Conservation (phyloP, 78 protist genomes). For the Isochrysis galbana region DNA sequence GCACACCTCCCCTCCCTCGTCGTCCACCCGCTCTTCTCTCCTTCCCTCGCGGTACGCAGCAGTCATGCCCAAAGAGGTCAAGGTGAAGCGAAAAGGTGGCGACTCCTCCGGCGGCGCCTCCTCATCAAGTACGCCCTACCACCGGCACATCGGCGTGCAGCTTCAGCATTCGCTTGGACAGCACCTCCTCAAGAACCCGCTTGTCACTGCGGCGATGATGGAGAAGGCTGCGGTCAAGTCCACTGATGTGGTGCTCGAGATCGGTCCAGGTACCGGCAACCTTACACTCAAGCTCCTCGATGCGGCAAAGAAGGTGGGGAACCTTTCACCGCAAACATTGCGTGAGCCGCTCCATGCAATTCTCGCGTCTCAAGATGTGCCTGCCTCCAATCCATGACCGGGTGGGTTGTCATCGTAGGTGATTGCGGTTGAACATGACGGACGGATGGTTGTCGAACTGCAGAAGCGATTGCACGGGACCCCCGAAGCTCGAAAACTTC, state of each 20-base stretch:
- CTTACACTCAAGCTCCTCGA: constrained; percentile 93
- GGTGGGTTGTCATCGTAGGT: no score
- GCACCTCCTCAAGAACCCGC: constrained; percentile 95
- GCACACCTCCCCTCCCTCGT: no score
- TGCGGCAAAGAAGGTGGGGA: constrained; percentile 67
- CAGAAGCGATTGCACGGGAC: constrained; percentile 92
- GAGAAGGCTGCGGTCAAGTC: constrained; percentile 88
- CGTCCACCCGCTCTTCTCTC: no score
- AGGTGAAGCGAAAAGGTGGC: not conserved
- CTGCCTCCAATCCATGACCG: no score
- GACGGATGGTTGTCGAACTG: constrained; percentile 98
- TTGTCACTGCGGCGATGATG: constrained; percentile 85
- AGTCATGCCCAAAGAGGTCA: not conserved
- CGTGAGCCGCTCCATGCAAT: no score
- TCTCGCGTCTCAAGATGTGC: no score
- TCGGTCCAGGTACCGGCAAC: constrained; percentile 99
- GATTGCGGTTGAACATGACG: constrained; percentile 96
- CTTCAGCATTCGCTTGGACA: constrained; percentile 82
- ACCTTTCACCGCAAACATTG: no score
- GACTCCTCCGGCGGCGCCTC: not conserved
- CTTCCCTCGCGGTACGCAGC: no score
- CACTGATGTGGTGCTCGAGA: constrained; percentile 95
- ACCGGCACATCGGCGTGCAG: not conserved
- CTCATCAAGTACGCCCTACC: not conserved
- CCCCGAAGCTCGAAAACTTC: constrained; percentile 49